These are phyloP conservation scores for Plasmodium knowlesi DNA, from an alignment of 169 alveolate species.

Conservation along the genomic window DNA sequence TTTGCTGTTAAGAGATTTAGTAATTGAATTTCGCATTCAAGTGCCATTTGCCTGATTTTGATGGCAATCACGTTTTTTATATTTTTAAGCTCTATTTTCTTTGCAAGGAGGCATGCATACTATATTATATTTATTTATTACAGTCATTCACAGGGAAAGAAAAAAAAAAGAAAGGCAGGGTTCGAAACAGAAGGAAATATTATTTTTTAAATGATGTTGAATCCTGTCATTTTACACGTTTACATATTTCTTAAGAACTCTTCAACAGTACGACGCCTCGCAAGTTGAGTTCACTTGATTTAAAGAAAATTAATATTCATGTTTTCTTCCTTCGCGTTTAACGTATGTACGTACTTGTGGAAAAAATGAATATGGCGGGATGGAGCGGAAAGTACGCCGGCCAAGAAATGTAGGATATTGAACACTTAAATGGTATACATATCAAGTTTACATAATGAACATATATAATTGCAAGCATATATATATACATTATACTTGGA, in stretches of 20 bases:
- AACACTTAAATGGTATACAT: neutral
- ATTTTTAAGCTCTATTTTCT: neutral
- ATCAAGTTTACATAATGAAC: neutral
- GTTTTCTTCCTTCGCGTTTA: neutral
- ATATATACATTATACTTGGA: neutral
- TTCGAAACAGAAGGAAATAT: neutral
- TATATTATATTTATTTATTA: too few relatives aligned
- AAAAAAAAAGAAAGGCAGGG: neutral
- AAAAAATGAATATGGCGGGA: neutral
- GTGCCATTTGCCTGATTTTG: neutral
- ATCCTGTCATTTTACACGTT: slow-evolving; percentile 8
- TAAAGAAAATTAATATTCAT: neutral
- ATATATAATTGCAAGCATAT: neutral
- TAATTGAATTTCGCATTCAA: neutral
- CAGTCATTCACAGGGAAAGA: neutral
- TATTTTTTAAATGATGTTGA: slow-evolving; percentile 1
- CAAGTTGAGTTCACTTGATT: neutral
- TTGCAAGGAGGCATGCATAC: neutral
- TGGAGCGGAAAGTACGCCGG: neutral
- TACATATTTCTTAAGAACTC: neutral
- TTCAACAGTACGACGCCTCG: neutral
- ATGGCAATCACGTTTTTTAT: neutral
- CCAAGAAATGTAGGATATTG: neutral
- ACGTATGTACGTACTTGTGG: neutral
- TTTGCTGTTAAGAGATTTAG: neutral